Base-by-base conservation (phyloP, 2,329 filamentous ascomycete species). In the Keithomyces neogunnii region DNA sequence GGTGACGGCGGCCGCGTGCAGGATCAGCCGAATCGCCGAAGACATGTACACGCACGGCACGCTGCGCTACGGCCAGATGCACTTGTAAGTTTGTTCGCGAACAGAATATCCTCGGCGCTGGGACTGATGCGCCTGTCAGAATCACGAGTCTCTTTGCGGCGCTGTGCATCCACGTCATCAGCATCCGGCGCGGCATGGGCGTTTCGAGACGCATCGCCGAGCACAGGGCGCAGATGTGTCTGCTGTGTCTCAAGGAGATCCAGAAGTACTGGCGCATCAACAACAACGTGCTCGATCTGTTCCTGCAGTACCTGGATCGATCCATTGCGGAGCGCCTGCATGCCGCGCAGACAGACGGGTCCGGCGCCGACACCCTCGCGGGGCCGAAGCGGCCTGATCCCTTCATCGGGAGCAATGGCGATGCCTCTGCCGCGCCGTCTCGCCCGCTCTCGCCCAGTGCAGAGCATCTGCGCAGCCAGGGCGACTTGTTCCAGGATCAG, bases 241-340 rank as follows among this genome's bases (percentile, higher is more conserved):
- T 69, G 2, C 56, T 70, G 3, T 66, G 66, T 3, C 59, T 70
- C 1, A 63, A 69, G 40, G 68, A 69, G 53, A 61, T 70, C 0
- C 66, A 69, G 30, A 68, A 68, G n/a, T 69, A 69, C 55, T 70
- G 67, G 67, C 59, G 64, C 19, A 68, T 69, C 53, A 70, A 70
- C 59, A 69, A 67, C 55, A 67, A 66, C 35, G 58, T 69, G 1
- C 60, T 70, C 5, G 67, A 70, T 29, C 54, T 70, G 5, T 70
- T 70, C 31, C 56, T 70, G 0, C 66, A 65, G 29, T 69, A 69
- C 3, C 62, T 69, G 5, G 68, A 70, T 50, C 63, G 64, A 10
- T 67, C 68, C 3, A 69, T 69, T 32, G 66, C 65, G 5, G 63
- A 63, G n/a, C 59, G 65, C 19, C 58, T 69, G 4, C 59, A 66